A percentile compares a stretch with the other conserved stretches of the same genome.
Conservation (phyloP, 2,329 filamentous ascomycete genomes). For the Ceratocystis papillata region DNA sequence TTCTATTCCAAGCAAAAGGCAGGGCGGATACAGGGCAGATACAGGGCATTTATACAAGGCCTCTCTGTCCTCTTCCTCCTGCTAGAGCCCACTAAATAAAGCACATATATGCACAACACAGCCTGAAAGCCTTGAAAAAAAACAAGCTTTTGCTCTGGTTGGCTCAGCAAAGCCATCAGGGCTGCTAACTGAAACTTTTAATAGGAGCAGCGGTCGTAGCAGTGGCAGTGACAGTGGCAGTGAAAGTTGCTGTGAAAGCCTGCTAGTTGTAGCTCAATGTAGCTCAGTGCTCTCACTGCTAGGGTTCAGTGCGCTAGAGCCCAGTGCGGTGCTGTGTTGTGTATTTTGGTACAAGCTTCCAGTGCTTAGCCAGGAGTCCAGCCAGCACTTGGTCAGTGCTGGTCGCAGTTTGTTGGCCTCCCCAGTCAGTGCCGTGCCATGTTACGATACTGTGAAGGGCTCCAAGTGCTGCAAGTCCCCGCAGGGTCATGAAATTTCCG, state of each 20-base stretch:
- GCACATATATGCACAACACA: not conserved
- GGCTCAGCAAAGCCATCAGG: not conserved
- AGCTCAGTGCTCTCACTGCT: not conserved
- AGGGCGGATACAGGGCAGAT: too few species aligned
- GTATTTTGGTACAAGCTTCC: not conserved
- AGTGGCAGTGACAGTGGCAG: constrained; percentile 10
- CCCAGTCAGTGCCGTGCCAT: not conserved
- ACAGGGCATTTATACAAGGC: too few species aligned
- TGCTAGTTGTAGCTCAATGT: not conserved
- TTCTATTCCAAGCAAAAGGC: too few species aligned
- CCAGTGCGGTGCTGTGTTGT: not conserved
- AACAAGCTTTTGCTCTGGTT: not conserved
- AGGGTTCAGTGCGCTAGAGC: not conserved
- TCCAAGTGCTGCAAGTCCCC: not conserved
- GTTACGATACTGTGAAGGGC: not conserved
- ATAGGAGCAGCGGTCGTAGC: not conserved
- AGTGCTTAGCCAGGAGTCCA: not conserved
- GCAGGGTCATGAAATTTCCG: not conserved
- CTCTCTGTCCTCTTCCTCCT: not conserved
- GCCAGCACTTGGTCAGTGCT: constrained; percentile 5
- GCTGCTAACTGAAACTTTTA: not conserved
- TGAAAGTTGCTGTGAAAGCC: not conserved
- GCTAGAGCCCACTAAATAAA: not conserved
- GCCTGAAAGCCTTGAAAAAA: not conserved
- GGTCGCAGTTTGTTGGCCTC: not conserved